phyloP scores from a whole-genome alignment of 768 basidiomycete genomes.

The Holtermanniella nyarrowii region DNA sequence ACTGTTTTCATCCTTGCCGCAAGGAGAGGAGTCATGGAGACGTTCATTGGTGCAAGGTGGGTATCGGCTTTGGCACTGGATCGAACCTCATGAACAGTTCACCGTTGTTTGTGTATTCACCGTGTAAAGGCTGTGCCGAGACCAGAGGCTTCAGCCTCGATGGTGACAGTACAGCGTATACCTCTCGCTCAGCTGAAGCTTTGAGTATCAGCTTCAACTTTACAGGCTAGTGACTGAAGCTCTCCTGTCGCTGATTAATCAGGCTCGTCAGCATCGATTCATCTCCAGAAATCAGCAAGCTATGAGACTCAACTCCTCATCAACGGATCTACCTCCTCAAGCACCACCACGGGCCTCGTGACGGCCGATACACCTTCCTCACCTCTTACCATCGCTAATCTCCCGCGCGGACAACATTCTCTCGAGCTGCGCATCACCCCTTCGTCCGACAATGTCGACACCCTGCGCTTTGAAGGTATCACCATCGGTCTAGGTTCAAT shows the following conservation, averaged over 20 bases:
- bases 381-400: conserved; percentile 3
- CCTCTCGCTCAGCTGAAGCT: no score
- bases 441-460: neutral
- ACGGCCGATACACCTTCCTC: neutral
- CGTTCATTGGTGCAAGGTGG: conserved; percentile 9
- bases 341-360: neutral
- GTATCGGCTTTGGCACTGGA: neutral
- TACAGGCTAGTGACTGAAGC: conserved; percentile 11
- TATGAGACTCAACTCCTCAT: neutral
- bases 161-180: no score
- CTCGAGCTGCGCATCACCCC: conserved; percentile 6
- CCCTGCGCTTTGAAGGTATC: conserved; percentile 14
- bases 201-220: conserved; percentile 19
- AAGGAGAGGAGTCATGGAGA: conserved; percentile 6
- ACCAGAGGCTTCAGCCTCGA: no score
- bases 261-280: neutral
- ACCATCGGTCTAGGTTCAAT: conserved; percentile 8
- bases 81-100: conserved; percentile 9
- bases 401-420: conserved; percentile 14
- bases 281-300: neutral
- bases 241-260: neutral
- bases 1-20: no score
- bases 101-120: conserved; percentile 18
- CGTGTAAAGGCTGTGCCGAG: conserved; percentile 15
- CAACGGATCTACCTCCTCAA: conserved; percentile 4